Base-by-base conservation (phyloP, 1,284 basidiomycete species). In the Fomitopsis pinicola region DNA sequence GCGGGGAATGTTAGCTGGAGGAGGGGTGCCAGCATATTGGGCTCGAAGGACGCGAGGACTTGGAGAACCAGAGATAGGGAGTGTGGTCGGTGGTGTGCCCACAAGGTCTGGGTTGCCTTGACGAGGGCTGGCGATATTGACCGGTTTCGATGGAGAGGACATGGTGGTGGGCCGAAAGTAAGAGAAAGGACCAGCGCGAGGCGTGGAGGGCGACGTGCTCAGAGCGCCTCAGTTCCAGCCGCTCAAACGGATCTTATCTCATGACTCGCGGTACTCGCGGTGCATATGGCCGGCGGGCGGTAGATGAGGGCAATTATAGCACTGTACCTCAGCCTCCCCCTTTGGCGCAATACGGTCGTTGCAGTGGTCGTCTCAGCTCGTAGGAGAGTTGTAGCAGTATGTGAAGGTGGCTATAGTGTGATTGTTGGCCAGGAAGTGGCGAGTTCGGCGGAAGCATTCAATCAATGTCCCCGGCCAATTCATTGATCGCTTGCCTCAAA, bases 1-100 rank as follows among this genome's bases (percentile, higher is more conserved):
- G 72, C 7, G 75, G 36, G 88, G 87, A 58, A 90, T 85, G 71
- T 89, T 89, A 55, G 85, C 82, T 2, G 80, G 77, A 17, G 85
- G 84, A 30, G 88, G 84, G 5, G 87, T 87, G 40, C 86, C 80
- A 17, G 77, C 69, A 67, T 86, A 89, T 62, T 84, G 83, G 19
- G 85, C 84, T 14, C 88, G 82, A n/a, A 89, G 74, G n/a, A 69
- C 58, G 55, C 74, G 71, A 62, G 71, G 65, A 52, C 65, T 70
- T 0, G 73, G 74, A 17, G 73, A 76, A 54, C 71, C 73, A 45
- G 70, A 68, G 36, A 67, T 56, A 22, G 53, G 50, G 17, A 63
- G 52, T n/a, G 64, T 60, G 45, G 62, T 65, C 10, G 69, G 66
- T 33, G 69, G 67, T 14, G 70, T 73, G 42, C 74, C 70, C 17